These are phyloP conservation scores for Endotrypanum monterogeii DNA, from an alignment of 208 protist species.

Conservation along the genomic window DNA sequence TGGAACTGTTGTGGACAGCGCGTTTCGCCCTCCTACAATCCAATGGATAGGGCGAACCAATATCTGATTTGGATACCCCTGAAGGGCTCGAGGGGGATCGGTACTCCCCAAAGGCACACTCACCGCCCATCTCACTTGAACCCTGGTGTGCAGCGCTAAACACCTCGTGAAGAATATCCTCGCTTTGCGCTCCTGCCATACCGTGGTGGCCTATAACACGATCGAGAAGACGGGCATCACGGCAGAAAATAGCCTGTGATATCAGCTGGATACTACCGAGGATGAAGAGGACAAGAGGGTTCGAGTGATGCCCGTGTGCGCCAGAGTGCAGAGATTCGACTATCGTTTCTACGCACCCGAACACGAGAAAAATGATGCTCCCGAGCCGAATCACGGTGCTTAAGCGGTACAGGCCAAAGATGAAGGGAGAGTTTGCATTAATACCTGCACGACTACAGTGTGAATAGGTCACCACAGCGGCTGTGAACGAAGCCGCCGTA, in stretches of 20 bases:
- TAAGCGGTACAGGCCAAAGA: constrained; percentile 56
- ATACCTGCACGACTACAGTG: constrained; percentile 12
- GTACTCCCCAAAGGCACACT: constrained; percentile 9
- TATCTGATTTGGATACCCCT: too few relatives aligned
- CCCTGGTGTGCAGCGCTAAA: constrained; percentile 6
- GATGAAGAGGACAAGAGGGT: constrained; percentile 29
- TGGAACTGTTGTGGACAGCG: constrained; percentile 12
- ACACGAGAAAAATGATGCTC: constrained; percentile 56
- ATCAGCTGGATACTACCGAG: constrained; percentile 37
- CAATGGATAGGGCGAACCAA: not conserved
- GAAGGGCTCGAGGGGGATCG: not conserved
- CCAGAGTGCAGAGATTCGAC: constrained; percentile 49
- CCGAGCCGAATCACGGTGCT: constrained; percentile 54
- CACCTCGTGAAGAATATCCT: constrained; percentile 28
- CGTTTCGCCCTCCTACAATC: not conserved
- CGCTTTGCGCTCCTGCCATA: constrained; percentile 23
- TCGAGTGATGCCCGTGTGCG: constrained; percentile 34
- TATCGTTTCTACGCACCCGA: constrained; percentile 57
- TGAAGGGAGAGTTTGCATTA: constrained; percentile 35
- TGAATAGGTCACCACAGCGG: constrained; percentile 34
- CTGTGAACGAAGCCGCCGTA: constrained; percentile 37
- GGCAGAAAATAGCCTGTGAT: constrained; percentile 37
- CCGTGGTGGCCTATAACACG: constrained; percentile 48
- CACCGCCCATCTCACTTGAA: constrained; percentile 4
- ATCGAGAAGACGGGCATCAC: constrained; percentile 53